phyloP scores from a whole-genome alignment of 352 stramenopile genomes.

The Saprolegnia parasitica region DNA sequence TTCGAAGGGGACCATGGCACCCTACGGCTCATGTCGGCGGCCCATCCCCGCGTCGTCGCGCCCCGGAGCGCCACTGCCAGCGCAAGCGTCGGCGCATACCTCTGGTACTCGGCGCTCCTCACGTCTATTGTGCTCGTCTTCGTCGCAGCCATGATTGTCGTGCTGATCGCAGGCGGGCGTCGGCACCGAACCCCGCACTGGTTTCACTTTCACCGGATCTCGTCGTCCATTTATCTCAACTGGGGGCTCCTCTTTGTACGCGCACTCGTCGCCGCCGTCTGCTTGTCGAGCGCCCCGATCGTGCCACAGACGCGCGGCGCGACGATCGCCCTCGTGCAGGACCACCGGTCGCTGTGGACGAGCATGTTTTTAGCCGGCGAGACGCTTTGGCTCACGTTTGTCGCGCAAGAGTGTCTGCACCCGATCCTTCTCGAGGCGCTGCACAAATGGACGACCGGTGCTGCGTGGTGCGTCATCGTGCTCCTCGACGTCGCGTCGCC shows the following conservation, averaged over 20 bases:
- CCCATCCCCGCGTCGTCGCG: not conserved
- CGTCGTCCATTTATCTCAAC: not conserved
- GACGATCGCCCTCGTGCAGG: not conserved
- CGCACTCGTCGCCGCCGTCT: not conserved
- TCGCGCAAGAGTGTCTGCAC: not conserved
- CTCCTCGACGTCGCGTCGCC: not conserved
- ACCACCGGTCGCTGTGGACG: not conserved
- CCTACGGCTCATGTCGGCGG: conserved; percentile 1
- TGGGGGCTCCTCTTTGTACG: not conserved
- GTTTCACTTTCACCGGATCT: conserved; percentile 6
- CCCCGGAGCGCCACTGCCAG: not conserved
- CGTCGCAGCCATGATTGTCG: not conserved
- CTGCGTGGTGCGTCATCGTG: not conserved
- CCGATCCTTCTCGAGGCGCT: not conserved
- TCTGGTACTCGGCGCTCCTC: not conserved
- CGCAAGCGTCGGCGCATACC: not conserved
- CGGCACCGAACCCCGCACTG: not conserved
- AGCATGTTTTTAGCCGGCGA: not conserved
- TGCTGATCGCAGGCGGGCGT: not conserved
- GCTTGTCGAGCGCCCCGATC: not conserved
- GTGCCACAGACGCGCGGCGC: not conserved
- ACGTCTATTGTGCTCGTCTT: not conserved
- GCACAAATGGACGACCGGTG: not conserved
- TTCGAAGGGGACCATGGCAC: conserved; percentile 1
- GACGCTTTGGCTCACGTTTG: not conserved